Conservation (phyloP, 2,329 filamentous ascomycete species). For the Epicoccum nigrum region DNA sequence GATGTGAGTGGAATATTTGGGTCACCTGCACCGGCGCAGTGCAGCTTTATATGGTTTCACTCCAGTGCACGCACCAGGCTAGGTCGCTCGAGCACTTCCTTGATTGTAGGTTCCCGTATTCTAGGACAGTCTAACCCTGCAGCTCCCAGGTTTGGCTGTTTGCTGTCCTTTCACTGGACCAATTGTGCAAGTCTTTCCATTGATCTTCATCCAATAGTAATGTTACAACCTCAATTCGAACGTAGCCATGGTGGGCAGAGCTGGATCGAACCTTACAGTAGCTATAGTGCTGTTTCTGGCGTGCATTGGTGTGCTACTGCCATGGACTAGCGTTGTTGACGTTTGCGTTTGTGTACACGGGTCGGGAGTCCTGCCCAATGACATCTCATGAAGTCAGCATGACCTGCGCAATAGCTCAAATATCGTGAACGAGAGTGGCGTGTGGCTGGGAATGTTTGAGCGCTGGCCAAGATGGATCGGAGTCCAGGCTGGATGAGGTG, state of each 20-base stretch:
- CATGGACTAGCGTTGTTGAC: neutral
- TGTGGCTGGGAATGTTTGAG: constrained; percentile 11
- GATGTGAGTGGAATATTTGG: neutral
- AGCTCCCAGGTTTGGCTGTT: neutral
- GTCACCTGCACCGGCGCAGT: neutral
- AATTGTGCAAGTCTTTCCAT: neutral
- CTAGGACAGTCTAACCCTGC: neutral
- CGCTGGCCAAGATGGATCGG: neutral
- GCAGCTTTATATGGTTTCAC: constrained; percentile 7
- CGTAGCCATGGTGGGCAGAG: neutral
- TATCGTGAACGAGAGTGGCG: neutral
- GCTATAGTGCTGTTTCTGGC: neutral
- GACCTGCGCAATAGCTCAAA: constrained; percentile 3
- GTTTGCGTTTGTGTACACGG: constrained; percentile 1
- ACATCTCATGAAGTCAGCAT: neutral
- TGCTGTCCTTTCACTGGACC: neutral
- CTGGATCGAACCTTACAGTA: neutral
- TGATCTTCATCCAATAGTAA: neutral
- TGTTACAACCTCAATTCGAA: neutral
- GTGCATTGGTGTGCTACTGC: neutral
- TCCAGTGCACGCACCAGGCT: constrained; percentile 2
- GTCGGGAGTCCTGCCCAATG: neutral
- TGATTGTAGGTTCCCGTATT: constrained; percentile 1
- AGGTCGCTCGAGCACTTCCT: neutral
- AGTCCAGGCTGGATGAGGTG: constrained; percentile 3